Percentiles rank a stretch among this genome's conserved stretches.
Conservation (phyloP, 1,139 yeast genomes). For the Candida sanyaensis region DNA sequence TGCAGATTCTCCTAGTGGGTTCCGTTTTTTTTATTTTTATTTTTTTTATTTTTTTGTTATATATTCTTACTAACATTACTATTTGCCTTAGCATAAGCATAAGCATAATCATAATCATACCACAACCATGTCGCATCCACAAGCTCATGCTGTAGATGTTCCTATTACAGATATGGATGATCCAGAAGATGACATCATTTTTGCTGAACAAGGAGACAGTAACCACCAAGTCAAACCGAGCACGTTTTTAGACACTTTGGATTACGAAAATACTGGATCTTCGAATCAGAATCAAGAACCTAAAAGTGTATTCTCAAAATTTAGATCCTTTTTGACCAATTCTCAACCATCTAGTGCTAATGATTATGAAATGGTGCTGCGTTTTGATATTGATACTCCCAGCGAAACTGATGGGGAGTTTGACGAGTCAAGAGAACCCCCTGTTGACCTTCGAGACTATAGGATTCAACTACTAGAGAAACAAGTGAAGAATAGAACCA, state of each 20-base stretch:
- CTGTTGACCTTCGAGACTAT: conserved; percentile 14
- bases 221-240: neutral
- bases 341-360: neutral
- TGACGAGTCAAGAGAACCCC: conserved; percentile 7
- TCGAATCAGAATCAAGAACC: neutral
- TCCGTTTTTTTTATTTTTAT: no score
- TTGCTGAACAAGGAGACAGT: conserved; percentile 19
- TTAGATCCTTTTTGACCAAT: conserved; percentile 11
- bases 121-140: conserved; percentile 2
- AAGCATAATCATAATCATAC: neutral
- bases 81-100: neutral
- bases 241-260: conserved; percentile 20
- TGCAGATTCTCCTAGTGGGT: neutral
- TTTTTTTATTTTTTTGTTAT: conserved; percentile 1
- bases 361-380: conserved; percentile 16
- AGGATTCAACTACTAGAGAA: conserved; percentile 15
- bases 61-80: neutral
- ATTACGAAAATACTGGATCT: conserved; percentile 20
- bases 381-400: conserved; percentile 10
- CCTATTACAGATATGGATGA: conserved; percentile 64
- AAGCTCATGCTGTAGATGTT: conserved; percentile 48
- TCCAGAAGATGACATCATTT: conserved; percentile 46
- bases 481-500: conserved; percentile 13
- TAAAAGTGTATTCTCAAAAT: conserved; percentile 7
- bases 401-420: conserved; percentile 8